phyloP scores from a whole-genome alignment of 495 filamentous ascomycete species.

The Letharia lupina region DNA sequence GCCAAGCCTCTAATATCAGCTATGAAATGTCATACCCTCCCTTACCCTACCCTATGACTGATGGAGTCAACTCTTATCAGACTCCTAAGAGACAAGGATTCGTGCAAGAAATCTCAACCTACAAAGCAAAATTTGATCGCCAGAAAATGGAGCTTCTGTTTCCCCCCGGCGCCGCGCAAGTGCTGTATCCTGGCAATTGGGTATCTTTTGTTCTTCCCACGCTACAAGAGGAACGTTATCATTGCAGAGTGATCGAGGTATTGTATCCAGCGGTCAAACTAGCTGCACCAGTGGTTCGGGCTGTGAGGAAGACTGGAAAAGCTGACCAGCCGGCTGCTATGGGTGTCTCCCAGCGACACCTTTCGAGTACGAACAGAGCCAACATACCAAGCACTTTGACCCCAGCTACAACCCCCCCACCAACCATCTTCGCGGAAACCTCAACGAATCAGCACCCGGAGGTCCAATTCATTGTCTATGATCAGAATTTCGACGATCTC shows the following conservation, averaged over 20 bases:
- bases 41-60: no score
- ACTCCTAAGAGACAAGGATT: not conserved
- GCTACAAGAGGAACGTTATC: conserved; percentile 25
- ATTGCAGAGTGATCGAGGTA: conserved; percentile 38
- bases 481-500: conserved; percentile 50
- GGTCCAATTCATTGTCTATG: conserved; percentile 39
- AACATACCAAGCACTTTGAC: conserved; percentile 12
- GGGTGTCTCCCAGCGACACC: conserved; percentile 4
- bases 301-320: not conserved
- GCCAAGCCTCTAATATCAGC: not conserved
- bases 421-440: not conserved
- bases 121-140: conserved; percentile 23
- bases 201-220: conserved; percentile 36
- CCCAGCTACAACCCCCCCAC: conserved; percentile 20
- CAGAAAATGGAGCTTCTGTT: conserved; percentile 39
- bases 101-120: not conserved
- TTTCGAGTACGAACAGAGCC: not conserved
- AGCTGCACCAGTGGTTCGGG: conserved; percentile 22
- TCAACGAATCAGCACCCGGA: conserved; percentile 20
- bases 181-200: conserved; percentile 51
- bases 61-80: not conserved
- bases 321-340: conserved; percentile 1
- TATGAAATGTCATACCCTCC: not conserved
- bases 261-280: conserved; percentile 30
- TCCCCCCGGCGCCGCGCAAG: conserved; percentile 23